Evolutionary conservation across 2,329 filamentous ascomycete genomes (phyloP).

Genomic region (Tolypocladium nubicola): DNA sequence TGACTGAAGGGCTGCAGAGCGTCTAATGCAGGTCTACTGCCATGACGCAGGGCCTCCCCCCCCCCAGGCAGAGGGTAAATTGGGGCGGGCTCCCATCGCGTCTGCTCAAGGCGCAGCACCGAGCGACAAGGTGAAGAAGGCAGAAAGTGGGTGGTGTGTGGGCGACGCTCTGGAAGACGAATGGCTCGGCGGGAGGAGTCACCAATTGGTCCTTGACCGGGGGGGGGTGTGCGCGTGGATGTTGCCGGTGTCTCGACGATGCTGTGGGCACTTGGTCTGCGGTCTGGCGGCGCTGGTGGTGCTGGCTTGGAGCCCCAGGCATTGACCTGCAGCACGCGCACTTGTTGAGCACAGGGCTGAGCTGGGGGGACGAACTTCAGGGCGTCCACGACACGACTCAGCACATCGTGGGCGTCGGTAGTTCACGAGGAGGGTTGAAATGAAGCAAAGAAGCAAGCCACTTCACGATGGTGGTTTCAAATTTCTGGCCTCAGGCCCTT

Average conservation of each 20-base stretch:
- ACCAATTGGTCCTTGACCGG: conserved; percentile 1
- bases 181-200: neutral
- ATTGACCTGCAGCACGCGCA: neutral
- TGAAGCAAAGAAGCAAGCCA: neutral
- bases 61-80: neutral
- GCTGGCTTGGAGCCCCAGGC: neutral
- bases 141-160: neutral
- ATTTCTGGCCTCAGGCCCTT: neutral
- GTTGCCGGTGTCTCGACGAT: neutral
- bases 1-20: conserved; percentile 15
- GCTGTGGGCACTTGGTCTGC: neutral
- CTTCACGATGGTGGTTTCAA: neutral
- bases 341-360: conserved; percentile 1
- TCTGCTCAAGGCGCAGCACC: conserved; percentile 2
- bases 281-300: too few species aligned
- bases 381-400: neutral
- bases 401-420: neutral
- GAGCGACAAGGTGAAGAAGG: neutral
- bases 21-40: conserved; percentile 14
- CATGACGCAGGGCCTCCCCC: conserved; percentile 1
- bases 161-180: neutral
- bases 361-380: neutral
- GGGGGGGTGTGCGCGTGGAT: neutral
- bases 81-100: conserved; percentile 1
- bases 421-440: neutral